Base-by-base conservation (phyloP, 352 stramenopile genomes). In the Blastocystis sp. region DNA sequence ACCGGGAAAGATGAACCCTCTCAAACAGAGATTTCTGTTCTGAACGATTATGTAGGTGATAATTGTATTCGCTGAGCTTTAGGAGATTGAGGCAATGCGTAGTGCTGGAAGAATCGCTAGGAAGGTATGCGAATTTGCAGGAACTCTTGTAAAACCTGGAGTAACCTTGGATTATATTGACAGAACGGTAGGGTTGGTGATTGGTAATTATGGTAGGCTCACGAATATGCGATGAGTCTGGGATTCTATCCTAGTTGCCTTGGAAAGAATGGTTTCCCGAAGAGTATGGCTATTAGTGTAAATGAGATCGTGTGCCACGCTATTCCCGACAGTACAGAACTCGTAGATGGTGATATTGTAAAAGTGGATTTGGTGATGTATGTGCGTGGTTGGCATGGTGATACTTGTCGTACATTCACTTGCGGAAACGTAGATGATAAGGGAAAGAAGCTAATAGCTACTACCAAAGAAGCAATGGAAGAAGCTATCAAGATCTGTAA, bases 291-390 rank as follows among this genome's bases (percentile, higher is more conserved):
- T 91, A 94, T 94, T 59, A 96, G 92, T 19, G 93, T 98, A 66
- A 99, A 99, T 92, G 96, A 98, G 90, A 93, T 98, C 57, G 93
- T 98, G 11, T 97, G 97, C 82, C 96, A 99, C 90, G 96, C 95
- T 73, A 98, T 98, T 90, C 96, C 96, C 0, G 96, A 98, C 92
- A 94, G 92, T 48, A 92, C 95, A 4, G 90, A 90, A 33, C 91
- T 98, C 13, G 57, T 94, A 73, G 93, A 97, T 82, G 96, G 96
- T 35, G 96, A 99, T 92, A 93, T 99, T 58, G 94, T 98, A 48
- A 98, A 96, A 91, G 96, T 98, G 81, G 96, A 99, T 92, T 93
- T 98, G 35, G 98, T 95, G 37, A 94, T 98, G 64, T 97, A 92
- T 80, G 81, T 84, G 27, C 40, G 56, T 53, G 81, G 78, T 9